Evolutionary conservation across 495 filamentous ascomycete species (phyloP).

Genomic region (Hypoxylon rickii): DNA sequence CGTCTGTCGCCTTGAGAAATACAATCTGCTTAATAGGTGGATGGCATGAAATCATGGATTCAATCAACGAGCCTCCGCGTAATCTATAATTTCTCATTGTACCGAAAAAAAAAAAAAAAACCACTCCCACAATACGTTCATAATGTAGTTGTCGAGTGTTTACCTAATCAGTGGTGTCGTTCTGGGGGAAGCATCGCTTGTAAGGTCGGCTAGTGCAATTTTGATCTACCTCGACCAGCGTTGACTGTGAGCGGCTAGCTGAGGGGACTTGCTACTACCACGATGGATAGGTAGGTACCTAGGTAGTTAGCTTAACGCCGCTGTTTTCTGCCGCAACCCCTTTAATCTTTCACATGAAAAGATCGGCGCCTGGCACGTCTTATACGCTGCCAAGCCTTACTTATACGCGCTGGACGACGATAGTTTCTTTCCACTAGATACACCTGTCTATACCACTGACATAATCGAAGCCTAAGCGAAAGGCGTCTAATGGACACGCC

Average conservation of each 20-base stretch:
- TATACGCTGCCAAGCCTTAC: background rate
- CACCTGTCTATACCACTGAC: no score
- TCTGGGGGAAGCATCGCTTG: constrained; percentile 21
- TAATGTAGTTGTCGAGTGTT: constrained; percentile 7
- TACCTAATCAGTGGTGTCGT: constrained; percentile 9
- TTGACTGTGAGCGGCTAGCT: constrained; percentile 6
- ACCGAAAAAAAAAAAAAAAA: no score
- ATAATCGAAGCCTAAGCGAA: constrained; percentile 4
- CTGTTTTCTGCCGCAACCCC: constrained; percentile 21
- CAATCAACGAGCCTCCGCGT: no score
- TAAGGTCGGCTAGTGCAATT: constrained; percentile 18
- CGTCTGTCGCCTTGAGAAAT: constrained; percentile 5
- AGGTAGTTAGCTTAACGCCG: constrained; percentile 22
- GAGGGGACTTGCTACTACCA: constrained; percentile 6
- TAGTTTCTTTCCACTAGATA: background rate
- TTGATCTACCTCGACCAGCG: constrained; percentile 12
- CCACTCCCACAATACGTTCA: background rate
- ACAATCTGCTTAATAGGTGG: no score
- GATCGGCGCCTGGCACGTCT: constrained; percentile 15
- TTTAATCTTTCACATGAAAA: constrained; percentile 15
- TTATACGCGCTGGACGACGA: constrained; percentile 8
- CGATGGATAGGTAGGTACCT: no score
- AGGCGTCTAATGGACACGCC: background rate
- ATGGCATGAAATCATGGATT: no score
- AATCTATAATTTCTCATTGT: constrained; percentile 2